Evolutionary conservation across 2,329 filamentous ascomycete species (phyloP), one percentile per base, ranked within the genome.

Genomic region (Lecanosticta acicola): DNA sequence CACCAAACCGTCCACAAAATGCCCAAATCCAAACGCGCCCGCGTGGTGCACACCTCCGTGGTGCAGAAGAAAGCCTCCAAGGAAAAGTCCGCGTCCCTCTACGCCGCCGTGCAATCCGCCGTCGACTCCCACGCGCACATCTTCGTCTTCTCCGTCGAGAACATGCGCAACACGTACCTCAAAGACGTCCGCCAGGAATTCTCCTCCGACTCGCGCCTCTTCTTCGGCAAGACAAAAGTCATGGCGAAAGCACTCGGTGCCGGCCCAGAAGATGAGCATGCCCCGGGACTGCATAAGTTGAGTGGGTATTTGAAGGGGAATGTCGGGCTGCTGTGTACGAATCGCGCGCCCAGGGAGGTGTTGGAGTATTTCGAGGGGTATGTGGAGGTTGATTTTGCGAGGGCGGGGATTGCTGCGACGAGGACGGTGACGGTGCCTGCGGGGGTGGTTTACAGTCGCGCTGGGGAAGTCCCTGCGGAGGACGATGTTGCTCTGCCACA

Each of bases 181-280:
- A 95, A 96, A 74, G 82, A 88, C 62, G 87, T 97, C 59, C 83
- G 91, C 59, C 79, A 82, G 56, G 85, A 95, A 61, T 83, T 96
- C 59, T 76, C 77, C 40, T n/a, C 77, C 41, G 89, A 96, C 72
- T 85, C 85, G 74, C 81, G 90, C 60, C 75, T 98, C 67, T 97
- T 97, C 81, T 97, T 96, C 71, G 93, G 91, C 72, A 98, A 97
- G 76, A 97, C 91, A 49, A 97, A 97, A 73, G 90, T 98, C 68
- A 97, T 97, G 89, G 83, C 87, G 60, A 91, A 93, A 71, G 90
- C 93, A 46, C 84, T 98, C 19, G 93, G 93, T 64, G 79, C 79
- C 55, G 83, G 76, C 43, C 77, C 82, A 57, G 60, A 62, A 32
- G 85, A 87, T 61, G 87, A 90, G 71, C 79, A 86, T 69, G 85